These are phyloP conservation scores for Flaveria sonorensis DNA, from an alignment of 129 eudicot genomes.

Conservation along the genomic window DNA sequence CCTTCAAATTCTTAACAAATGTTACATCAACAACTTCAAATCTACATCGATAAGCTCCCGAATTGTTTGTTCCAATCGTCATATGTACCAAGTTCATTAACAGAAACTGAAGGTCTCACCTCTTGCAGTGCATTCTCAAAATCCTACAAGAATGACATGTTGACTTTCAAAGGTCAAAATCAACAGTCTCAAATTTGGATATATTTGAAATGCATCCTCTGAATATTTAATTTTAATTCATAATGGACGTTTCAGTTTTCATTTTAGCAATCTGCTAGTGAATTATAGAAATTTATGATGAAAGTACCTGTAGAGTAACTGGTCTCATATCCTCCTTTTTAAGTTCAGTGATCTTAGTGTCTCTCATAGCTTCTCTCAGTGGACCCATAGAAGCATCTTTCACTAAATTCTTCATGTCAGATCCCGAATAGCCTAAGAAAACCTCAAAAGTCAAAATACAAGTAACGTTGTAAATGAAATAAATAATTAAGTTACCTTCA, in stretches of 20 bases:
- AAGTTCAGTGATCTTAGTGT: slow-evolving; percentile 68
- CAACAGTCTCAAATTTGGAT: background rate
- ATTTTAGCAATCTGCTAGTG: background rate
- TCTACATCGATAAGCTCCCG: slow-evolving; percentile 67
- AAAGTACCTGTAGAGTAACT: slow-evolving; percentile 64
- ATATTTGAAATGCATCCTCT: background rate
- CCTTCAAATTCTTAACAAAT: no score
- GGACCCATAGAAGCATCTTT: slow-evolving; percentile 99
- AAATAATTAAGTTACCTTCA: slow-evolving; percentile 51
- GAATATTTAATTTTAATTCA: no score
- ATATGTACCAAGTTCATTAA: slow-evolving; percentile 66
- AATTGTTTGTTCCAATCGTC: slow-evolving; percentile 86
- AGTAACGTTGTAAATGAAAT: background rate
- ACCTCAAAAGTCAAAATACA: slow-evolving; percentile 8
- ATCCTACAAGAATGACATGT: slow-evolving; percentile 24
- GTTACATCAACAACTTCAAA: slow-evolving; percentile 2
- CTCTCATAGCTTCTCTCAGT: slow-evolving; percentile 78
- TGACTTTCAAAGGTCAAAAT: background rate
- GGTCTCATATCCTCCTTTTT: slow-evolving; percentile 90
- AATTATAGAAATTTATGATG: background rate
- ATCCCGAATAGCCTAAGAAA: slow-evolving; percentile 83
- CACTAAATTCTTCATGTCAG: slow-evolving; percentile 98
- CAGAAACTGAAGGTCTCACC: slow-evolving; percentile 90
- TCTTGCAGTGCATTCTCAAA: slow-evolving; percentile 57
- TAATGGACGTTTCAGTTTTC: background rate